phyloP scores from a whole-genome alignment of 2,329 filamentous ascomycete species.

The Fonsecaea multimorphosa region DNA sequence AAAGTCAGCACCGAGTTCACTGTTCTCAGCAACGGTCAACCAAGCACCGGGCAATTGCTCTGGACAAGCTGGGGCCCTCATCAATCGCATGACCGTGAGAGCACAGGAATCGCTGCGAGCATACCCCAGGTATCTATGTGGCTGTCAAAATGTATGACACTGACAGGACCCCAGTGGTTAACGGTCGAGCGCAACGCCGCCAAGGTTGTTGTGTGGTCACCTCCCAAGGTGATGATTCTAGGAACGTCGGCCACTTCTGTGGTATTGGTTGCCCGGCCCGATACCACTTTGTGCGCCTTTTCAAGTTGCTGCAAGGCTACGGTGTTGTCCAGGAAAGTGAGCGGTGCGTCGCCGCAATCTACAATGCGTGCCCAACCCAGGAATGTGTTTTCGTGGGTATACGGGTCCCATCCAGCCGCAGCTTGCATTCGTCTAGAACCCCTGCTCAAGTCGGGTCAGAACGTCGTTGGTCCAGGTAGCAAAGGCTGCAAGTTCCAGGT shows the following conservation, averaged over 20 bases:
- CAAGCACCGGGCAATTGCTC: not conserved
- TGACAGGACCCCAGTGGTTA: slow-evolving; percentile 58
- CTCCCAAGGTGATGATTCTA: slow-evolving; percentile 60
- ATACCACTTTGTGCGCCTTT: slow-evolving; percentile 57
- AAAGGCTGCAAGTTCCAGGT: not conserved
- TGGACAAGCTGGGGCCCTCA: not conserved
- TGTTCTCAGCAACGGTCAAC: not conserved
- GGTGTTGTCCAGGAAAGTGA: slow-evolving; percentile 61
- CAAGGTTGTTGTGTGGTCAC: slow-evolving; percentile 63
- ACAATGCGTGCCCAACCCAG: slow-evolving; percentile 59
- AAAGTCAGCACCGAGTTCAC: slow-evolving; percentile 8
- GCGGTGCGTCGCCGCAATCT: slow-evolving; percentile 62
- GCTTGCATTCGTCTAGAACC: slow-evolving; percentile 57
- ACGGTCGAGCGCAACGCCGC: slow-evolving; percentile 58
- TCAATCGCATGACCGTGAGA: not conserved
- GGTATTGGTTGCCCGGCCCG: slow-evolving; percentile 53
- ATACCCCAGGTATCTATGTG: slow-evolving; percentile 60
- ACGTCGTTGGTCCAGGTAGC: not conserved
- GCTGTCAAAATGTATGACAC: slow-evolving; percentile 65
- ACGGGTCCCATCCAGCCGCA: slow-evolving; percentile 53
- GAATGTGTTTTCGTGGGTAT: slow-evolving; percentile 57
- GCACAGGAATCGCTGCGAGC: not conserved
- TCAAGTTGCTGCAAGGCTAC: slow-evolving; percentile 61
- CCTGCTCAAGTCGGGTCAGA: slow-evolving; percentile 16
- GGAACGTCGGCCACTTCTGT: slow-evolving; percentile 50